Percentiles rank a stretch among this genome's conserved stretches.
Conservation (phyloP, 1,284 basidiomycete species). For the Vanrija sp. region DNA sequence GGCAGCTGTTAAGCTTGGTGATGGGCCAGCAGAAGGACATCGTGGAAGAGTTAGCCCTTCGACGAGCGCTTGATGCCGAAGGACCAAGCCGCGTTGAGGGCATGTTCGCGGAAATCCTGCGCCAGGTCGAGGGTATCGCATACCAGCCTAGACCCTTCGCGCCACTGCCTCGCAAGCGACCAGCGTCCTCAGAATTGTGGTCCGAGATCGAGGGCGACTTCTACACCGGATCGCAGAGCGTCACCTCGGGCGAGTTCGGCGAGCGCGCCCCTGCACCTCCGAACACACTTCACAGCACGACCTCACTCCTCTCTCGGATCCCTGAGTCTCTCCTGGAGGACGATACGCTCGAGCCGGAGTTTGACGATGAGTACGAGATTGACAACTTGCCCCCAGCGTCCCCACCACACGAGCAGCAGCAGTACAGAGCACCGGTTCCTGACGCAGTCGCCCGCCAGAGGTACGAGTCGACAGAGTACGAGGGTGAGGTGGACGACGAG, state of each 20-base stretch:
- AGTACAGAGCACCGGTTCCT: background rate
- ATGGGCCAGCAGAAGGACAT: slow-evolving; percentile 38
- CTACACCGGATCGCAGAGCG: slow-evolving; percentile 28
- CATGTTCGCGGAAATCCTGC: slow-evolving; percentile 34
- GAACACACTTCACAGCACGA: slow-evolving; percentile 18
- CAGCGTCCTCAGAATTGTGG: background rate
- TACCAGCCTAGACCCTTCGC: background rate
- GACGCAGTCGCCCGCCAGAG: background rate
- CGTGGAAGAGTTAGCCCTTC: slow-evolving; percentile 22
- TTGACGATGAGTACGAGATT: slow-evolving; percentile 40
- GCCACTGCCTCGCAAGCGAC: background rate
- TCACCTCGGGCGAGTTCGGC: slow-evolving; percentile 32
- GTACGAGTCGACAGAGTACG: background rate
- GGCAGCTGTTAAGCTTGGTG: slow-evolving; percentile 33
- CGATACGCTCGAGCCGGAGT: slow-evolving; percentile 25
- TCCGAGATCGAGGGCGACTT: slow-evolving; percentile 25
- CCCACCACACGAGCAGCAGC: slow-evolving; percentile 24
- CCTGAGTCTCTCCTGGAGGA: slow-evolving; percentile 35
- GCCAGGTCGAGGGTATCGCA: background rate
- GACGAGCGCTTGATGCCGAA: slow-evolving; percentile 15
- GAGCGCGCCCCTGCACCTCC: slow-evolving; percentile 29
- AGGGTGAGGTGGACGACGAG: slow-evolving; percentile 17
- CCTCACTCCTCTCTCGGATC: slow-evolving; percentile 8
- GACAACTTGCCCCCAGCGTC: slow-evolving; percentile 36
- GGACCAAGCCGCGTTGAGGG: slow-evolving; percentile 33